Base-by-base conservation (phyloP, 306 rosid species). In the Elaeagnus macrophylla region DNA sequence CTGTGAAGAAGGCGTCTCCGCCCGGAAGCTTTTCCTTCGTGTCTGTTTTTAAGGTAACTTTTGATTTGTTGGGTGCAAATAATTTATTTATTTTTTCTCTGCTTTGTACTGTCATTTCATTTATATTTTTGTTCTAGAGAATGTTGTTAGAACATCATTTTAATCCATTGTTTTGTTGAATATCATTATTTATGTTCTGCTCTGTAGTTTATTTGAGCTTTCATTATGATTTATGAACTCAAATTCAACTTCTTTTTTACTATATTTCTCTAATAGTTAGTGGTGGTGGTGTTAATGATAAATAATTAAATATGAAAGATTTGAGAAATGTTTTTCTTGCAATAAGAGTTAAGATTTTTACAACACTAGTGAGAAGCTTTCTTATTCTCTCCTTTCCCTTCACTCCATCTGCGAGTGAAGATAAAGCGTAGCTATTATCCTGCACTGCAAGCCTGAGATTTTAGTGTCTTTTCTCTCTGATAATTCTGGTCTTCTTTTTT, bases 41-140 rank as follows among this genome's bases (percentile, higher is more conserved):
- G 37, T 73, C 89, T n/a, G 68, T 84, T 63, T 73, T 75, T 64
- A 88, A 93, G 96, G 99, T 93, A 77, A 55, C 15, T 53, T 38
- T 10, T 10, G 58, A 20, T 37, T 37, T 25, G 32, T 25, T 25
- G 4, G 4, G 15, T 45, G 8, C 15, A 7, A 45, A 45, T 45
- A 7, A 12, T 8, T 17, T 45, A 1, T 13, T 13, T 13, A 9
- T 13, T 13, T 42, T 42, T 9, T 42, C 13, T 42, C 13, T 9
- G 13, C 13, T 42, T 13, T 42, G 46, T 10, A 42, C 13, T 3
- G 46, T 9, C 13, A 10, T 41, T 41, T 8, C 15, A 15, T 5
- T 44, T 6, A 12, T 12, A 45, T 12, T 45, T 7, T 3, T 8
- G 7, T 12, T 12, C 49, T 11, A 45, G 15, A 25, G 32, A 25